Evolutionary conservation across 768 basidiomycete genomes (phyloP).

Genomic region (Coprinopsis sp.): DNA sequence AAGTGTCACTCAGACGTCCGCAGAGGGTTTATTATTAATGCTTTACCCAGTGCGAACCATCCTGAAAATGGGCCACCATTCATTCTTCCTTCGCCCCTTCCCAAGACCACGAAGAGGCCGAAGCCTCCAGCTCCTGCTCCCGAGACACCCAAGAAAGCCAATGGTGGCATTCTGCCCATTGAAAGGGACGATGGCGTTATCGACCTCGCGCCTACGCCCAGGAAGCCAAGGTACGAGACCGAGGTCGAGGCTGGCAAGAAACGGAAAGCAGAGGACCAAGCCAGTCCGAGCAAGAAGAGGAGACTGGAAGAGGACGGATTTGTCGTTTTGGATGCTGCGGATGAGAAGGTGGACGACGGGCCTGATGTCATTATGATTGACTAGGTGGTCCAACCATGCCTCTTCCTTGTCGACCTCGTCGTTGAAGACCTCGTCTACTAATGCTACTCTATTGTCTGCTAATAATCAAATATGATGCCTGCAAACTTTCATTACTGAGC

Average conservation of each 20-base stretch:
- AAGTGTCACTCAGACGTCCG: conserved; percentile 32
- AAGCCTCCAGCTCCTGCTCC: conserved; percentile 37
- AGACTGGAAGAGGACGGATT: conserved; percentile 72
- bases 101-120: conserved; percentile 44
- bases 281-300: conserved; percentile 61
- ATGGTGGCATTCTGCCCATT: conserved; percentile 46
- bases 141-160: conserved; percentile 33
- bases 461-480: no score
- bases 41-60: conserved; percentile 49
- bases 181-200: conserved; percentile 53
- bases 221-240: conserved; percentile 37
- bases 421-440: no score
- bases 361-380: conserved; percentile 25
- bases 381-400: no score
- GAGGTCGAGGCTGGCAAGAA: conserved; percentile 13
- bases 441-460: no score
- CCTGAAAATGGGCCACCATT: conserved; percentile 45
- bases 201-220: conserved; percentile 53
- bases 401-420: no score
- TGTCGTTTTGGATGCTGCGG: conserved; percentile 55
- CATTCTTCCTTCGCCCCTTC: conserved; percentile 63
- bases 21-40: neutral
- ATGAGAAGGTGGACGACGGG: conserved; percentile 49
- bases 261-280: conserved; percentile 20
- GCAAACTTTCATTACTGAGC: no score